Evolutionary conservation across 202 grass and related monocot genomes (phyloP), one percentile per base, ranked within the genome.

Genomic region (Musa balbisiana): DNA sequence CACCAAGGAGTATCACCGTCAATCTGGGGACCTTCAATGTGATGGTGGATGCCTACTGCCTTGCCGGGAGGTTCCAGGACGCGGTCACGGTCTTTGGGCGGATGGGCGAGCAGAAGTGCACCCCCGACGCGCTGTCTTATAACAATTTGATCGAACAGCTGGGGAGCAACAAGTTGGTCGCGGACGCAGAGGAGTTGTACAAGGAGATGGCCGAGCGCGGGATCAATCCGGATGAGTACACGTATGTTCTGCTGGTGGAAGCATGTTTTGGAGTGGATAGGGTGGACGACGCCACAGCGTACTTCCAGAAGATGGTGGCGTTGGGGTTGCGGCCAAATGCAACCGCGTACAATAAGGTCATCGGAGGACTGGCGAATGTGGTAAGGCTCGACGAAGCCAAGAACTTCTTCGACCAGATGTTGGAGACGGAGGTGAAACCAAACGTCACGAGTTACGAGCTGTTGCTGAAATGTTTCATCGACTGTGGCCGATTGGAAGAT

Each of bases 131-230:
- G 60, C 59, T 75, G 51, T 87, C 85, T 1, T 96, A 90, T 64
- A 96, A 92, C 76, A 92, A 92, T 83, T 64, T 96, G 77, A 92
- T 96, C 51, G 83, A 62, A 22, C 89, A 90, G 69, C 66, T 96
- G 11, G 80, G 78, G 71, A 55, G 52, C 26, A 90, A 88, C 70
- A 71, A 2, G 63, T 54, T 88, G 63, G 67, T 87, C 23, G 64
- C 62, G n/a, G 79, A 90, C 59, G 80, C 73, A 0, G 93, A 96
- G 82, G 78, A 76, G 50, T 33, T 90, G 43, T 85, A 80, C 78
- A 87, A 55, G 76, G 87, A 87, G 75, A 96, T 96, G 87, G 9
- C 8, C 1, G 73, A 85, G 11, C 69, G 50, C 75, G 73, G 50
- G 19, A 58, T 92, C 66, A 53, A 33, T 11, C 59, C 69, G 0